Percentiles rank a stretch among this genome's conserved stretches.
phyloP scores from a whole-genome alignment of 352 stramenopile genomes.

The Thraustochytrium striatum region DNA sequence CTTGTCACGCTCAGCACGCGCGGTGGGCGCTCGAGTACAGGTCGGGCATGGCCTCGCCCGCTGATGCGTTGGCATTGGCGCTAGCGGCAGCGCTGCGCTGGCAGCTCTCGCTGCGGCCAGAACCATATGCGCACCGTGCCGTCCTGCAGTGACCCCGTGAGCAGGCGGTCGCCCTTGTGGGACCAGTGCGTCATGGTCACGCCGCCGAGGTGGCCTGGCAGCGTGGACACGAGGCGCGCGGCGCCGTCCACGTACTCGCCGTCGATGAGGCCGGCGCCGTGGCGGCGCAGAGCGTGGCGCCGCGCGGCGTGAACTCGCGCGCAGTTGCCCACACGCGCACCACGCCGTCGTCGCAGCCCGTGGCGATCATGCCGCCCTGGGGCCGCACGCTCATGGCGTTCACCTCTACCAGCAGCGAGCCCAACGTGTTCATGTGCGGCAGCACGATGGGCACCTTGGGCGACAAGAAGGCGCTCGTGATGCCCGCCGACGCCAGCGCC shows the following conservation, averaged over 20 bases:
- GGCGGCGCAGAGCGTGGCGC: neutral
- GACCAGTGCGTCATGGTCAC: slow-evolving; percentile 90
- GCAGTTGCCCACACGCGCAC: slow-evolving; percentile 80
- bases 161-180: slow-evolving; percentile 75
- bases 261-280: slow-evolving; percentile 20
- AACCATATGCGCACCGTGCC: slow-evolving; percentile 70
- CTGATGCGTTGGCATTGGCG: too few relatives aligned
- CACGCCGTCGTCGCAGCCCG: slow-evolving; percentile 85
- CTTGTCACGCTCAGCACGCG: slow-evolving; percentile 52
- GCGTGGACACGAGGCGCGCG: slow-evolving; percentile 44
- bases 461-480: slow-evolving; percentile 56
- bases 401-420: slow-evolving; percentile 53
- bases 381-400: slow-evolving; percentile 70
- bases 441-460: slow-evolving; percentile 50
- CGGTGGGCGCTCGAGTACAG: slow-evolving; percentile 14
- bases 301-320: slow-evolving; percentile 51
- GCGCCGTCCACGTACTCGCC: slow-evolving; percentile 48
- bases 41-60: slow-evolving; percentile 14
- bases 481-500: slow-evolving; percentile 43
- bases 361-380: slow-evolving; percentile 78
- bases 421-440: slow-evolving; percentile 26
- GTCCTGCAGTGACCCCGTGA: slow-evolving; percentile 88
- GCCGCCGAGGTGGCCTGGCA: slow-evolving; percentile 81
- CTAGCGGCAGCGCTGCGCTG: too few relatives aligned
- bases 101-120: slow-evolving; percentile 58